phyloP scores from a whole-genome alignment of 192 early-diverging fungal genomes.

The Chytriomyces hyalinus region DNA sequence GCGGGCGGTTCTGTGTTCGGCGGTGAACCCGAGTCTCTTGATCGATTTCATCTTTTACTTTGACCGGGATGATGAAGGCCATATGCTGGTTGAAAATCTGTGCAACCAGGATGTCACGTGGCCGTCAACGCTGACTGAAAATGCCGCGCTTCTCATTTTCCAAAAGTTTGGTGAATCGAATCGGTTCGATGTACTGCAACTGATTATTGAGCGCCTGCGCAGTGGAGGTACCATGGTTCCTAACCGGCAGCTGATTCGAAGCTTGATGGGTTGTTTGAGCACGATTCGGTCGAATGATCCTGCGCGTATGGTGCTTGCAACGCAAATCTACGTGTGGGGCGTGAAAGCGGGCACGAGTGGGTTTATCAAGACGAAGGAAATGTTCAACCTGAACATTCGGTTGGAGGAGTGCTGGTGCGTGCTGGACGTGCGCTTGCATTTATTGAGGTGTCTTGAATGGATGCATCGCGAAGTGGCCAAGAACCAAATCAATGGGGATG shows the following conservation, averaged over 20 bases:
- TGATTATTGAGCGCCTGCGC: slow-evolving; percentile 13
- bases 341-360: slow-evolving; percentile 24
- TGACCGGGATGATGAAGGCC: slow-evolving; percentile 22
- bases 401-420: slow-evolving; percentile 40
- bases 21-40: slow-evolving; percentile 20
- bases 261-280: slow-evolving; percentile 15
- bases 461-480: slow-evolving; percentile 26
- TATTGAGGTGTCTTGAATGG: slow-evolving; percentile 36
- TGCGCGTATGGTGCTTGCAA: slow-evolving; percentile 13
- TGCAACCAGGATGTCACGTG: slow-evolving; percentile 9
- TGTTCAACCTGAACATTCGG: slow-evolving; percentile 23
- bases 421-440: slow-evolving; percentile 30
- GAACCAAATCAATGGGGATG: slow-evolving; percentile 27
- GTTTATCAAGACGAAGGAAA: slow-evolving; percentile 26
- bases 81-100: slow-evolving; percentile 16
- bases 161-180: slow-evolving; percentile 27
- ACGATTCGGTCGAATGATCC: slow-evolving; percentile 10
- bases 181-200: slow-evolving; percentile 25
- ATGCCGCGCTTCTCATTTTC: slow-evolving; percentile 3
- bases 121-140: slow-evolving; percentile 20
- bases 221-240: background rate
- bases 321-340: slow-evolving; percentile 30
- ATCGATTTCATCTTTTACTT: slow-evolving; percentile 31
- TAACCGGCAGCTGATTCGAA: slow-evolving; percentile 23
- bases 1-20: background rate